phyloP scores from a whole-genome alignment of 1,284 basidiomycete species.

The Sanghuangporus sanghuang region DNA sequence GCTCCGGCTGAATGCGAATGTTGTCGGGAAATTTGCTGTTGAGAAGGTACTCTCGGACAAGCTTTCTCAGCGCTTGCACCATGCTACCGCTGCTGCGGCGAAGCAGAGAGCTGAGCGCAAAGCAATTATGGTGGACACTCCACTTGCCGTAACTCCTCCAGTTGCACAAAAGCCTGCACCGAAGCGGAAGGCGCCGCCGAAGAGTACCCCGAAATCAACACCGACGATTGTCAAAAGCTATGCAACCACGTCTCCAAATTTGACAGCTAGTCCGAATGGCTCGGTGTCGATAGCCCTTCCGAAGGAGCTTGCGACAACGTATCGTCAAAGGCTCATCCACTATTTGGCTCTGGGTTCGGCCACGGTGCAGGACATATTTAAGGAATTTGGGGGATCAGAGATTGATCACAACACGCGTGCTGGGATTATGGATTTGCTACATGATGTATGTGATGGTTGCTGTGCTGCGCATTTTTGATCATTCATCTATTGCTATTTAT shows the following conservation, averaged over 20 bases:
- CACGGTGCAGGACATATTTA: constrained; percentile 17
- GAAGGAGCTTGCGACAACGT: constrained; percentile 1
- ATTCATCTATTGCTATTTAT: not conserved
- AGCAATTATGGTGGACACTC: constrained; percentile 45
- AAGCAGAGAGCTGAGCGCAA: constrained; percentile 49
- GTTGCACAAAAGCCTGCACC: constrained; percentile 25
- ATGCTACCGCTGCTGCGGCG: constrained; percentile 50
- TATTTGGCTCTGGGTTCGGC: constrained; percentile 16
- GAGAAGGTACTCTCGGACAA: constrained; percentile 51
- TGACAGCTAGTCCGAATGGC: not conserved
- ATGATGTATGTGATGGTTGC: constrained; percentile 35
- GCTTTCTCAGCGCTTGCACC: constrained; percentile 46
- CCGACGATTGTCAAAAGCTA: constrained; percentile 21
- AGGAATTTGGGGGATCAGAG: constrained; percentile 21
- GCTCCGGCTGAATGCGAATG: constrained; percentile 66
- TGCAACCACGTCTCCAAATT: constrained; percentile 18
- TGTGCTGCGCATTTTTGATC: not conserved
- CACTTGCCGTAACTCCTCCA: constrained; percentile 23
- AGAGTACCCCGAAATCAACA: constrained; percentile 20
- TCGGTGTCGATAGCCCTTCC: not conserved
- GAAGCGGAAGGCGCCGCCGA: constrained; percentile 25
- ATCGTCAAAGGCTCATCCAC: constrained; percentile 17
- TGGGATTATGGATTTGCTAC: constrained; percentile 32
- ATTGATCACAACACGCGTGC: constrained; percentile 16
- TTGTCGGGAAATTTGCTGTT: constrained; percentile 61